Evolutionary conservation across 2,329 filamentous ascomycete species (phyloP), one percentile per base, ranked within the genome.

Genomic region (Colletotrichum zoysiae): DNA sequence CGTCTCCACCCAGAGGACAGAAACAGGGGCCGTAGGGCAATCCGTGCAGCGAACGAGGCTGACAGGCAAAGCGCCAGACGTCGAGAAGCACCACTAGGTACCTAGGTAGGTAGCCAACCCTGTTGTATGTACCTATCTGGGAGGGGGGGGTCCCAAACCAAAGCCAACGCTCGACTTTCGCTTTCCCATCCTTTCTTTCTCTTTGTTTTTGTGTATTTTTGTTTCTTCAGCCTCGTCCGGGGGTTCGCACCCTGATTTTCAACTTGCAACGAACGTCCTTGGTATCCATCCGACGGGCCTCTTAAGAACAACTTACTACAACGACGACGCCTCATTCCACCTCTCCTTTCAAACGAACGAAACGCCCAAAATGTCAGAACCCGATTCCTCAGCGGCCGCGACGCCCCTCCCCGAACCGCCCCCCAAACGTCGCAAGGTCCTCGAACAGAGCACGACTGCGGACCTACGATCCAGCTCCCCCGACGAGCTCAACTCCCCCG

Each of bases 381-480:
- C 76, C 48, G 76, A 78, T 59, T 64, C 77, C 38, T 56, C 48
- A 44, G 68, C 75, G 59, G 66, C 73, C 61, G 75, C 67, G 50
- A 69, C 71, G 3, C 64, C 77, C 35, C 68, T 73, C 30, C 70
- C 76, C 16, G 81, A 77, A 42, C 81, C 82, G 20, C 81, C 82
- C 16, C 78, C 82, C 11, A 85, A 85, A 74, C 80, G 83, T 42
- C 82, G 83, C 70, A 82, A 80, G 76, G 78, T 84, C 46, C 75
- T 79, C 72, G 81, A 83, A 61, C 84, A 83, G 66, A 83, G 81
- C 74, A 77, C 78, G 62, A 79, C 78, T 62, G 80, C 82, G 76
- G 82, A 81, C 11, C 81, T 82, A 12, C 79, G 79, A 46, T 84
- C 85, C 76, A 82, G 81, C 70, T 85, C 83, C 44, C 83, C 87